phyloP scores from a whole-genome alignment of 2,329 filamentous ascomycete genomes.

The Ophiocordyceps camponoti-floridani region DNA sequence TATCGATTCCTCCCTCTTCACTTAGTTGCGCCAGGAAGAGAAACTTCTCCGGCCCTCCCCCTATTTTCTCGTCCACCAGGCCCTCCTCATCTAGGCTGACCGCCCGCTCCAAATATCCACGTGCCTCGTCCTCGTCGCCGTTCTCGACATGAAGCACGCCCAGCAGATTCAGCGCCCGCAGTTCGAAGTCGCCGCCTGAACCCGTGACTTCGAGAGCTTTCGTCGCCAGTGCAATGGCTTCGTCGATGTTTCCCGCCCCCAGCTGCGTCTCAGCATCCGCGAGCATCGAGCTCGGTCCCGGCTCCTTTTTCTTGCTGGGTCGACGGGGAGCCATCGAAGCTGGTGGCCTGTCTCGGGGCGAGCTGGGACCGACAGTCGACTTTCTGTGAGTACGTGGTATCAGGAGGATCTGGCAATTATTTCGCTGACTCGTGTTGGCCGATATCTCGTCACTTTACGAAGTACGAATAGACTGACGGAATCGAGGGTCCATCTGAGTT shows the following conservation, averaged over 20 bases:
- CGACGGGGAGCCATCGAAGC: slow-evolving; percentile 22
- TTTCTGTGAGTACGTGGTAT: too few relatives aligned
- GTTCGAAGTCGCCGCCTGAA: slow-evolving; percentile 27
- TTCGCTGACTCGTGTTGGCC: too few relatives aligned
- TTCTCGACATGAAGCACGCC: slow-evolving; percentile 70
- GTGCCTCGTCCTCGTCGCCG: slow-evolving; percentile 62
- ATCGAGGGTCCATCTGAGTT: too few relatives aligned
- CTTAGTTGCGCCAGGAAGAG: slow-evolving; percentile 85
- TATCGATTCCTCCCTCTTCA: slow-evolving; percentile 48
- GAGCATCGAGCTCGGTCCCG: slow-evolving; percentile 13
- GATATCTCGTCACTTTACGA: too few relatives aligned
- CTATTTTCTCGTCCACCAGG: slow-evolving; percentile 45
- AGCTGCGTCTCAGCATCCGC: slow-evolving; percentile 22
- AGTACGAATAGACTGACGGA: too few relatives aligned
- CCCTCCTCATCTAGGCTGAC: slow-evolving; percentile 65
- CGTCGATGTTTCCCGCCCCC: slow-evolving; percentile 22
- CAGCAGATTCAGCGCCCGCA: slow-evolving; percentile 55
- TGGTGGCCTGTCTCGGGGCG: neutral
- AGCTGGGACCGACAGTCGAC: too few relatives aligned
- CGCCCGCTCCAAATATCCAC: slow-evolving; percentile 53
- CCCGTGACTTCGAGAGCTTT: slow-evolving; percentile 25
- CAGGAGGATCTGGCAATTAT: too few relatives aligned
- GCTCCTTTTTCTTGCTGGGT: slow-evolving; percentile 17
- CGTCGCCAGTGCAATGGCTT: slow-evolving; percentile 20
- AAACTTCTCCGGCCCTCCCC: slow-evolving; percentile 85